Conservation (phyloP, 1,284 basidiomycete genomes). For the Irpex lacteus region DNA sequence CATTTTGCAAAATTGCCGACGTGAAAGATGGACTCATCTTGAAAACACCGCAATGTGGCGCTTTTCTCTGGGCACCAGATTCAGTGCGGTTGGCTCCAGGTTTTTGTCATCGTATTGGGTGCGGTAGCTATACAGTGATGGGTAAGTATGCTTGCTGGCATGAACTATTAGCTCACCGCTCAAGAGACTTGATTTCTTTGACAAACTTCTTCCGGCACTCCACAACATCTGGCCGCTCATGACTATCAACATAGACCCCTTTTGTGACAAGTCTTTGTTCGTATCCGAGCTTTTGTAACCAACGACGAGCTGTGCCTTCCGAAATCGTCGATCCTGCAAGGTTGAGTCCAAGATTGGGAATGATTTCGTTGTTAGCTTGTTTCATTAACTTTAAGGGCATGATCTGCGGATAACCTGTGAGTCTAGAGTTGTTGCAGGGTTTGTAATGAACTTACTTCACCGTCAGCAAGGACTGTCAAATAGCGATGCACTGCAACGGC, state of each 20-base stretch:
- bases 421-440: neutral
- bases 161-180: neutral
- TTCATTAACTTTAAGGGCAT: neutral
- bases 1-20: conserved; percentile 19
- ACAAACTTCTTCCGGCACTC: neutral
- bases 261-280: neutral
- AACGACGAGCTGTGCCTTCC: neutral
- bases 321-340: neutral
- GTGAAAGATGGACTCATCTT: conserved; percentile 25
- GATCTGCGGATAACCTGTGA: neutral
- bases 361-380: neutral
- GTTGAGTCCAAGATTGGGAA: neutral
- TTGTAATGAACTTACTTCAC: neutral
- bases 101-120: neutral
- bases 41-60: conserved; percentile 20
- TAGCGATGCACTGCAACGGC: neutral
- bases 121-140: neutral
- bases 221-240: conserved; percentile 3
- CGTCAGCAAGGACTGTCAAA: neutral
- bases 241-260: neutral
- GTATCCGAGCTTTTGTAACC: conserved; percentile 2
- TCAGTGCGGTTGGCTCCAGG: neutral
- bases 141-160: too few species aligned
- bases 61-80: conserved; percentile 13
- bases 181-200: neutral